A percentile compares a stretch with the other conserved stretches of the same genome.
Evolutionary conservation across 805 yeast species (phyloP).

Genomic region (Candida chilensis): DNA sequence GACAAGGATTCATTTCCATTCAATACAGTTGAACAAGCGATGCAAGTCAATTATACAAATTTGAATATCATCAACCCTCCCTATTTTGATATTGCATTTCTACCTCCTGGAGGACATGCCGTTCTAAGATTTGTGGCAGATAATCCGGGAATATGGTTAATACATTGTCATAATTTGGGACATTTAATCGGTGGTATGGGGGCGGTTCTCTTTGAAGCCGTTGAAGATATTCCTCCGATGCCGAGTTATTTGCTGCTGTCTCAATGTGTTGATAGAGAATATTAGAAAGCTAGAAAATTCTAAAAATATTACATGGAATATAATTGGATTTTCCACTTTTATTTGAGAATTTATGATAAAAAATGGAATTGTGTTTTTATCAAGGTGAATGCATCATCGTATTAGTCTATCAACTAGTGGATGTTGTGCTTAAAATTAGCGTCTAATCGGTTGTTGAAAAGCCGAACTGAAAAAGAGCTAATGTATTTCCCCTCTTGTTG

Average conservation of each 20-base stretch:
- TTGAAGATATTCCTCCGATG: conserved; percentile 6
- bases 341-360: not conserved
- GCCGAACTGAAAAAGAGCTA: too few relatives aligned
- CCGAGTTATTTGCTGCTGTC: not conserved
- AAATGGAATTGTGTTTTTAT: too few relatives aligned
- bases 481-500: too few relatives aligned
- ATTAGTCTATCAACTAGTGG: too few relatives aligned
- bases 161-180: conserved; percentile 24
- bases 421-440: too few relatives aligned
- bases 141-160: conserved; percentile 20
- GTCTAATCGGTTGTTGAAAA: too few relatives aligned
- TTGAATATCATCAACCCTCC: conserved; percentile 13
- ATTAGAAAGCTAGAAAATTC: not conserved
- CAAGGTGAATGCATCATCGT: too few relatives aligned
- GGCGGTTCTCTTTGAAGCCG: conserved; percentile 9
- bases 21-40: conserved; percentile 14
- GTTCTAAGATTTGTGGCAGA: conserved; percentile 19
- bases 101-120: conserved; percentile 20
- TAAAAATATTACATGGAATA: not conserved
- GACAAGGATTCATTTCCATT: conserved; percentile 13
- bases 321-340: not conserved
- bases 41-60: conserved; percentile 7
- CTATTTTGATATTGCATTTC: conserved; percentile 13
- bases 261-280: too few relatives aligned
- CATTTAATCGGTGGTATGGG: conserved; percentile 23